Percentiles rank a stretch among this genome's conserved stretches.
Conservation (phyloP, 371 early-diverging fungal genomes). For the Mortierella sp. region DNA sequence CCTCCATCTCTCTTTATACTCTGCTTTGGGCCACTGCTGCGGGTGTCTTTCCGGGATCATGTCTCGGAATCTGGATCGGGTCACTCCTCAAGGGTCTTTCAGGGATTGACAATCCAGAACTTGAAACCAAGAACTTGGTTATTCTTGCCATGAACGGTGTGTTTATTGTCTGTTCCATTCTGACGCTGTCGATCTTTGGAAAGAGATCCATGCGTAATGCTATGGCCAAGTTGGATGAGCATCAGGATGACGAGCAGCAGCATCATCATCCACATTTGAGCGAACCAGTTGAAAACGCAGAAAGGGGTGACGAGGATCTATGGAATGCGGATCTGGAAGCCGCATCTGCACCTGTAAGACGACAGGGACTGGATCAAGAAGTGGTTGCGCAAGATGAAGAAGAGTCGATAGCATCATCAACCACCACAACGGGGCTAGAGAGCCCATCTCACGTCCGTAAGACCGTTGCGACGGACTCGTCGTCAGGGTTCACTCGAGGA, state of each 20-base stretch:
- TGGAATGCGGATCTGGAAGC: not conserved
- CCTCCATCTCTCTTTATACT: slow-evolving; percentile 45
- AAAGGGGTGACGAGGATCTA: not conserved
- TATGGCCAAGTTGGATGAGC: slow-evolving; percentile 35
- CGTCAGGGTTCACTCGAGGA: slow-evolving; percentile 47
- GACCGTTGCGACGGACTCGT: not conserved
- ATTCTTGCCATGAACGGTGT: slow-evolving; percentile 54
- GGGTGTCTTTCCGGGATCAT: slow-evolving; percentile 55
- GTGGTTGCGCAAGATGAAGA: not conserved
- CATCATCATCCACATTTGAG: not conserved
- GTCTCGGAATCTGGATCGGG: slow-evolving; percentile 57
- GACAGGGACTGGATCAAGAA: not conserved
- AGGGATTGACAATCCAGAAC: slow-evolving; percentile 52
- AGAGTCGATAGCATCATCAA: not conserved
- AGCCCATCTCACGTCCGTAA: not conserved
- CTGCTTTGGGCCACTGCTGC: slow-evolving; percentile 48
- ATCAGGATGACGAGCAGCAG: slow-evolving; percentile 14
- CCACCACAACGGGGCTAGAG: not conserved
- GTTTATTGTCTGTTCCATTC: slow-evolving; percentile 49
- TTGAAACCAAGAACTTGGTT: slow-evolving; percentile 50
- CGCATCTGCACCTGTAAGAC: not conserved
- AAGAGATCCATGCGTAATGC: slow-evolving; percentile 55
- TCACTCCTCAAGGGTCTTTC: slow-evolving; percentile 54
- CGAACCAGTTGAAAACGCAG: not conserved
- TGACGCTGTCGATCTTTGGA: slow-evolving; percentile 55